Evolutionary conservation across 352 stramenopile genomes (phyloP), one percentile per base, ranked within the genome.

Genomic region (Phytophthora meadii): DNA sequence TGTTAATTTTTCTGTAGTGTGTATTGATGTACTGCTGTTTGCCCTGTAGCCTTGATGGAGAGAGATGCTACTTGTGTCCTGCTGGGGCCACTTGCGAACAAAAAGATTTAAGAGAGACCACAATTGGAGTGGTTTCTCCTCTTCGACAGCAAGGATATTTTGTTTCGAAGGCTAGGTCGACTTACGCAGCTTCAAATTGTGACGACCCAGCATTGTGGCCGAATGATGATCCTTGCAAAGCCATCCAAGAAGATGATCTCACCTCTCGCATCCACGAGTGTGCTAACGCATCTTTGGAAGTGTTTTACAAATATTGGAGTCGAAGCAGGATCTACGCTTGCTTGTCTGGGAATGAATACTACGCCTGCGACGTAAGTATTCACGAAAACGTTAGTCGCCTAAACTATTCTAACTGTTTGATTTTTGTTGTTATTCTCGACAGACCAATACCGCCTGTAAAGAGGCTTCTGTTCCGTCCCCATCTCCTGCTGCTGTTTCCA

Each of bases 31-130:
- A 37, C 27, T 50, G 14, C 24, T 32, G 50, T 37, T 11, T 49
- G 19, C 7, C 25, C 0, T 62, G 17, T 68, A 92, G 84, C 69
- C 54, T 93, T 54, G 82, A 93, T 24, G 84, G 84, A 12, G 54
- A 77, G 19, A 80, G 67, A 22, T 93, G 84, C 27, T 87, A 90
- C 54, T 42, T 77, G 12, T 93, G 84, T 65, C 84, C 84, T 7
- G 32, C 76, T 5, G 84, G 84, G 1, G 82, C 75, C 0, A 70
- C 50, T 14, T 93, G 84, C 6, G 78, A 88, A 15, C 45, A 72
- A 45, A 61, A 56, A 7, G 79, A 84, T 42, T 36, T 46, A 4
- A 73, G 45, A 9, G 81, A 76, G 0, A 55, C 56, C 9, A 42
- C 70, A 0, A 60, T 72, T 12, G 84, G 84, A 6, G 79, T 87